These are phyloP conservation scores for Aspergillus steynii DNA, from an alignment of 495 filamentous ascomycete species.

Conservation along the genomic window DNA sequence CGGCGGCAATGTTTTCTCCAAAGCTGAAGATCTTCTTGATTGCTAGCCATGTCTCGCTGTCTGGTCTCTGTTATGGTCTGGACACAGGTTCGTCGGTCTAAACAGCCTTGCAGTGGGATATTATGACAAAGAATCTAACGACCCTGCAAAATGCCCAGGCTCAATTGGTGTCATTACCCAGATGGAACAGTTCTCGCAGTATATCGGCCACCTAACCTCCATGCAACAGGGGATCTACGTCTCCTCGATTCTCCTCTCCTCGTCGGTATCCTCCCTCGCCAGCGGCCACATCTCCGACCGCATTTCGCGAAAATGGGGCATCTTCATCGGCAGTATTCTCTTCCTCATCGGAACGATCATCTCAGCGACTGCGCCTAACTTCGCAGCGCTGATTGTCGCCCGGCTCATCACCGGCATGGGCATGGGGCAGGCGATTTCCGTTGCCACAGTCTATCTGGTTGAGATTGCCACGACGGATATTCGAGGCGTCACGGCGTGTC, in stretches of 20 bases:
- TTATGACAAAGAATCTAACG: neutral
- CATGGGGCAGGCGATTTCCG: slow-evolving; percentile 17
- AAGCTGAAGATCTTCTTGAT: slow-evolving; percentile 11
- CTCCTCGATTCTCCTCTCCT: slow-evolving; percentile 13
- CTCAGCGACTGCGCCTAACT: slow-evolving; percentile 7
- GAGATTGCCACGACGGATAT: slow-evolving; percentile 6
- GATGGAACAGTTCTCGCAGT: neutral
- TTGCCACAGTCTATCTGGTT: slow-evolving; percentile 17
- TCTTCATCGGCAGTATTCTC: slow-evolving; percentile 10
- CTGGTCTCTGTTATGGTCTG: slow-evolving; percentile 16
- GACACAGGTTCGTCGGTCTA: slow-evolving; percentile 13
- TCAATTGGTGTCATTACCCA: neutral
- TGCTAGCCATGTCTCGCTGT: slow-evolving; percentile 17
- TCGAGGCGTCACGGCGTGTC: neutral
- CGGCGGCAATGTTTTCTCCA: neutral
- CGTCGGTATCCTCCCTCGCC: slow-evolving; percentile 11
- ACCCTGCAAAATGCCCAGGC: neutral
- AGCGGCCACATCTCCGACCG: slow-evolving; percentile 17
- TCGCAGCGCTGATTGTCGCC: slow-evolving; percentile 15
- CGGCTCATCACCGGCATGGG: slow-evolving; percentile 15
- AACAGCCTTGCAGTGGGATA: too few relatives aligned
- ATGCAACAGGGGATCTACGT: slow-evolving; percentile 17
- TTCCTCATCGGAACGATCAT: slow-evolving; percentile 9
- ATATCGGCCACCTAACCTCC: slow-evolving; percentile 3
- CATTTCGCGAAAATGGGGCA: slow-evolving; percentile 17